Conservation (phyloP, 768 basidiomycete species). For the Mycena alexandri region DNA sequence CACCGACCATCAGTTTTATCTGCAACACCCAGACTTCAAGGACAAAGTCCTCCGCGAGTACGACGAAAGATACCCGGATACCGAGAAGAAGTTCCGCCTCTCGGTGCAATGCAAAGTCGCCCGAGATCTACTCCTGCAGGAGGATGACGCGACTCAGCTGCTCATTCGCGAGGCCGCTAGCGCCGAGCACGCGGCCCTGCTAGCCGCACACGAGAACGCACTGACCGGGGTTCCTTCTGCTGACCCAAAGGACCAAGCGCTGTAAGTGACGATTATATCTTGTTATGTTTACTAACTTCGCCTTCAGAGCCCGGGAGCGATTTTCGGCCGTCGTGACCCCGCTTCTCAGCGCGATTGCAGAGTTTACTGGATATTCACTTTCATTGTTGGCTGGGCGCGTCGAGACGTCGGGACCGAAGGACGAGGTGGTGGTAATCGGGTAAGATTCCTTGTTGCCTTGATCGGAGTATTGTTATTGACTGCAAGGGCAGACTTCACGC, state of each 20-base stretch:
- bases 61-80: neutral
- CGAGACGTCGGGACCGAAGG: neutral
- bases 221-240: too few species aligned
- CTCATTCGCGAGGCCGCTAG: too few species aligned
- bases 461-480: neutral
- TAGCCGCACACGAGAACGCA: too few species aligned
- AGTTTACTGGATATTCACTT: neutral
- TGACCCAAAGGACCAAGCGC: too few species aligned
- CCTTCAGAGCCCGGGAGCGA: neutral
- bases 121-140: too few species aligned
- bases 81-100: too few species aligned
- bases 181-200: too few species aligned
- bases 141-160: too few species aligned
- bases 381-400: neutral
- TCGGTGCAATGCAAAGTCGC: too few species aligned
- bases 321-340: neutral
- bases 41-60: neutral
- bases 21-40: neutral
- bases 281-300: neutral
- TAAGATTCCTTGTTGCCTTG: neutral
- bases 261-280: too few species aligned
- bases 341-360: neutral
- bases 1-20: neutral
- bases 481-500: neutral
- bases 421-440: neutral